phyloP scores from a whole-genome alignment of 2,329 filamentous ascomycete genomes.

The Chalaropsis thielavioides region DNA sequence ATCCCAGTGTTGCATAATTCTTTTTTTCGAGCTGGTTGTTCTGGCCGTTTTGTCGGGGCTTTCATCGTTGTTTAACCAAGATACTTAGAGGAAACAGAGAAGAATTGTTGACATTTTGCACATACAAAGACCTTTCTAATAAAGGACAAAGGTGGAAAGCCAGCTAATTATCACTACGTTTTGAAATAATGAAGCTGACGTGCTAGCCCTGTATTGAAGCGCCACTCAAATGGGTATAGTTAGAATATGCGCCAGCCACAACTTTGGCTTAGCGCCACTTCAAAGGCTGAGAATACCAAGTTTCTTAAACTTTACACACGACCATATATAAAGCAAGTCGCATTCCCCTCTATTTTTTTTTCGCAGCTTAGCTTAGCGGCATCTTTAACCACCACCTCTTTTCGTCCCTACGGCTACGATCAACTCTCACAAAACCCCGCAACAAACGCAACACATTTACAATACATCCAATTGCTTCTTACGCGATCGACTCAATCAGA shows the following conservation, averaged over 20 bases:
- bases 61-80: too few species aligned
- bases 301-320: neutral
- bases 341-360: conserved; percentile 1
- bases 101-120: too few species aligned
- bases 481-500: neutral
- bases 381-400: neutral
- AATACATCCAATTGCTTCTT: neutral
- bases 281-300: neutral
- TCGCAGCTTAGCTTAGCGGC: neutral
- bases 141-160: too few species aligned
- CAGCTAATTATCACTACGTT: neutral
- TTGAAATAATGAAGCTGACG: neutral
- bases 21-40: too few species aligned
- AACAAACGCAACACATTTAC: neutral
- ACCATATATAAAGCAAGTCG: neutral
- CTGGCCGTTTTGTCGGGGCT: too few species aligned
- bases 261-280: neutral
- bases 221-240: neutral
- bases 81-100: too few species aligned
- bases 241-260: neutral
- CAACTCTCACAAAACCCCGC: neutral
- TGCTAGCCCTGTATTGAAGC: neutral
- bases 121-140: too few species aligned
- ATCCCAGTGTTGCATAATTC: neutral
- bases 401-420: neutral